Evolutionary conservation across 495 filamentous ascomycete genomes (phyloP).

Genomic region (Opeltia flavorubescens): DNA sequence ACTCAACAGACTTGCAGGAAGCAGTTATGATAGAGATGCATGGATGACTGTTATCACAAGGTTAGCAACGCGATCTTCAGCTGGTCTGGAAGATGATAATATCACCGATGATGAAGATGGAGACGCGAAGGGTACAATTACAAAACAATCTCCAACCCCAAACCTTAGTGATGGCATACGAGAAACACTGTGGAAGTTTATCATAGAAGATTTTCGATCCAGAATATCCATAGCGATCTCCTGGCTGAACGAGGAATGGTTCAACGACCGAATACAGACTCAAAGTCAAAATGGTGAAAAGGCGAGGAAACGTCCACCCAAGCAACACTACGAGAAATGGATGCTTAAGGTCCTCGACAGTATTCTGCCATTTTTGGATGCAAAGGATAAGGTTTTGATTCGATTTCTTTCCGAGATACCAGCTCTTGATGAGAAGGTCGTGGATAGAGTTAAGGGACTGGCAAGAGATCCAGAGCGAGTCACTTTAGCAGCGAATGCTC

Average conservation of each 20-base stretch:
- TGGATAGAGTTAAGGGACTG: slow-evolving; percentile 62
- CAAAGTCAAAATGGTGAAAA: slow-evolving; percentile 31
- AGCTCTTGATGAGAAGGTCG: slow-evolving; percentile 51
- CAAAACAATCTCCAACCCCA: slow-evolving; percentile 13
- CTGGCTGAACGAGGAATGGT: slow-evolving; percentile 98
- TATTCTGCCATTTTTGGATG: slow-evolving; percentile 75
- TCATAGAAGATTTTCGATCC: slow-evolving; percentile 79
- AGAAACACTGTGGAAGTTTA: slow-evolving; percentile 64
- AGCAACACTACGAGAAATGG: slow-evolving; percentile 65
- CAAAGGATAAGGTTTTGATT: slow-evolving; percentile 74
- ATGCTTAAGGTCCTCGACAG: slow-evolving; percentile 67
- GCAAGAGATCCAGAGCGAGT: slow-evolving; percentile 80
- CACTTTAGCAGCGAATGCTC: slow-evolving; percentile 42
- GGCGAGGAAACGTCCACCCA: slow-evolving; percentile 13
- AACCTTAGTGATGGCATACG: slow-evolving; percentile 55
- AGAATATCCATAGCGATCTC: slow-evolving; percentile 75
- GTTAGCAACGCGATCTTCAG: slow-evolving; percentile 65
- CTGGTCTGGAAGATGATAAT: slow-evolving; percentile 42
- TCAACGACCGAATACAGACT: slow-evolving; percentile 61
- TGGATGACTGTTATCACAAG: slow-evolving; percentile 83
- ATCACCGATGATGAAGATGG: slow-evolving; percentile 19
- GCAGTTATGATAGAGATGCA: slow-evolving; percentile 71
- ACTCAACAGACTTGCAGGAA: slow-evolving; percentile 72
- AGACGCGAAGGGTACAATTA: slow-evolving; percentile 12
- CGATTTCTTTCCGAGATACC: slow-evolving; percentile 88